These are phyloP conservation scores for Sporothrix euskadiensis DNA, from an alignment of 2,329 filamentous ascomycete genomes.

Conservation along the genomic window DNA sequence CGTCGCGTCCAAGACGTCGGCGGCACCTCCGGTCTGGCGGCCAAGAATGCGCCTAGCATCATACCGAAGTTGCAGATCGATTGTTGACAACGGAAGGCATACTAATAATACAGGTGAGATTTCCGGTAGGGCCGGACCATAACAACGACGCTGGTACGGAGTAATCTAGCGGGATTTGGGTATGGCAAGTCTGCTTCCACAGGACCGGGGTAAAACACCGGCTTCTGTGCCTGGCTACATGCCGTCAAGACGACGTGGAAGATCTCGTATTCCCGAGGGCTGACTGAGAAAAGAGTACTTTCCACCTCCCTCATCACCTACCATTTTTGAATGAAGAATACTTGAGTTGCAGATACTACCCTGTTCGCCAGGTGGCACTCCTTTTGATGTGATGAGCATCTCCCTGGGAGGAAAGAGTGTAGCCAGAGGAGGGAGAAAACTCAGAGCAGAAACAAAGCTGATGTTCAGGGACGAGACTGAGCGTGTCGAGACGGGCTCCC, in stretches of 20 bases:
- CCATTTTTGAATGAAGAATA: neutral
- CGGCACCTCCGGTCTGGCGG: neutral
- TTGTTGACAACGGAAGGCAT: neutral
- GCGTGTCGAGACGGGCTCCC: neutral
- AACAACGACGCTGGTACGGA: neutral
- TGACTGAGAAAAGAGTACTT: neutral
- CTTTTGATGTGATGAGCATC: neutral
- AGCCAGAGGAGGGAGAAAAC: neutral
- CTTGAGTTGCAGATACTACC: neutral
- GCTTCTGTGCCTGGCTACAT: neutral
- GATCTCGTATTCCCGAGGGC: neutral
- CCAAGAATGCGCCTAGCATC: neutral
- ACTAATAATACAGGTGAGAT: neutral
- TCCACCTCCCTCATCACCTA: neutral
- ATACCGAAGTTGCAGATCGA: neutral
- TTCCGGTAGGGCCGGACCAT: neutral
- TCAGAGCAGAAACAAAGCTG: neutral
- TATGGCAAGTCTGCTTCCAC: neutral
- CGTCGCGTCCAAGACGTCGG: slow-evolving; percentile 5
- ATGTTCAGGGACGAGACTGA: slow-evolving; percentile 24
- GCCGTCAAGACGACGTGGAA: neutral
- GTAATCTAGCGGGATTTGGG: neutral
- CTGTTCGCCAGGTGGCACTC: neutral
- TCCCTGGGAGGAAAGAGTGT: neutral
- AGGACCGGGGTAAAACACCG: neutral